Conservation (phyloP, 805 yeast genomes). For the Yueomyces sinensis region DNA sequence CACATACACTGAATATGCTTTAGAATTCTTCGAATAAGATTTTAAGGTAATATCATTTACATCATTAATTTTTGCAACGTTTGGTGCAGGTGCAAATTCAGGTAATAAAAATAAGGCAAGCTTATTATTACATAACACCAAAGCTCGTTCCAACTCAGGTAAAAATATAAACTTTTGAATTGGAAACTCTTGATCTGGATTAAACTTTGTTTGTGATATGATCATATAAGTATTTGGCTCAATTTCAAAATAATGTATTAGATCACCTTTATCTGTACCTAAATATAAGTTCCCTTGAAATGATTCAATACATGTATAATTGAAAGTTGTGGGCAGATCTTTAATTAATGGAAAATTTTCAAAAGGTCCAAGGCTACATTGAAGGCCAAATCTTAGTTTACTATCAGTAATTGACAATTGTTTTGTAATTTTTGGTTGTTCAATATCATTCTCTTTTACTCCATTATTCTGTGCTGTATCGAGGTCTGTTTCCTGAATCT, state of each 20-base stretch:
- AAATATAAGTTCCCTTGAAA: conserved; percentile 21
- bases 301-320: conserved; percentile 15
- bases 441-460: too few species aligned
- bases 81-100: conserved; percentile 24
- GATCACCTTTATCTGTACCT: conserved; percentile 20
- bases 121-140: conserved; percentile 11
- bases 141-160: conserved; percentile 19
- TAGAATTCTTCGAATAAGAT: conserved; percentile 7
- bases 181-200: conserved; percentile 6
- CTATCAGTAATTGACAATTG: too few species aligned
- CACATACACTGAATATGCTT: conserved; percentile 7
- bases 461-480: too few species aligned
- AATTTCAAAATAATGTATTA: conserved; percentile 23
- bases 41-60: conserved; percentile 11
- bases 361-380: conserved; percentile 8
- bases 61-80: conserved; percentile 6
- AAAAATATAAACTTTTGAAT: conserved; percentile 17
- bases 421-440: too few species aligned
- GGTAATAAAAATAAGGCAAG: conserved; percentile 19
- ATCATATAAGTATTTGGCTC: conserved; percentile 19
- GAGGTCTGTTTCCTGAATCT: too few species aligned
- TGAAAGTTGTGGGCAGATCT: conserved; percentile 13
- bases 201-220: conserved; percentile 19
- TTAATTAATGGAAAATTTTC: conserved; percentile 12
- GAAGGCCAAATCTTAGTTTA: background rate